These are phyloP conservation scores for Cylindrotheca closterium DNA, from an alignment of 108 stramenopile genomes.

Conservation along the genomic window DNA sequence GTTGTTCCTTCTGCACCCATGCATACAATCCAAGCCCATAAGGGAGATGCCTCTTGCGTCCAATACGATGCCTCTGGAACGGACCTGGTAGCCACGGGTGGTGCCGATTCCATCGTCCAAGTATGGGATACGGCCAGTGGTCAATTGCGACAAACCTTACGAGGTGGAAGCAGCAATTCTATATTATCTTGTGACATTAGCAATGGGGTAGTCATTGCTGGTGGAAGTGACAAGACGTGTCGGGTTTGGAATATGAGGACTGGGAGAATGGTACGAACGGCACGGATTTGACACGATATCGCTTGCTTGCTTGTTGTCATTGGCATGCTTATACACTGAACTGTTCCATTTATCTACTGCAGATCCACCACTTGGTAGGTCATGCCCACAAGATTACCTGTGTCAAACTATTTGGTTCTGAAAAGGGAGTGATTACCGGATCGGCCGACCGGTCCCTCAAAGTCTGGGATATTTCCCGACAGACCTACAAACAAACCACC, in stretches of 20 bases:
- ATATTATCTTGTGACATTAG: slow-evolving; percentile 70
- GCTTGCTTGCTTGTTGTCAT: not conserved
- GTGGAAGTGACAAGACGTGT: slow-evolving; percentile 82
- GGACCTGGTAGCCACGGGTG: slow-evolving; percentile 63
- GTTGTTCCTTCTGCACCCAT: slow-evolving; percentile 62
- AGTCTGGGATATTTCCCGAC: slow-evolving; percentile 82
- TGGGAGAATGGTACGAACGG: slow-evolving; percentile 60
- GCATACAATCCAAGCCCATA: slow-evolving; percentile 62
- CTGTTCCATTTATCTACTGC: not conserved
- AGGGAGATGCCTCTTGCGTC: slow-evolving; percentile 62
- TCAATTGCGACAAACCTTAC: slow-evolving; percentile 54
- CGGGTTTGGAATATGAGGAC: slow-evolving; percentile 79
- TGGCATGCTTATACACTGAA: not conserved
- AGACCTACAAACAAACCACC: slow-evolving; percentile 72
- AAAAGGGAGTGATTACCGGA: slow-evolving; percentile 72
- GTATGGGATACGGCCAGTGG: slow-evolving; percentile 82
- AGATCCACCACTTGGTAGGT: slow-evolving; percentile 85
- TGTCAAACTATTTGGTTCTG: slow-evolving; percentile 59
- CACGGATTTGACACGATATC: not conserved
- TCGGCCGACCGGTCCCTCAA: slow-evolving; percentile 79
- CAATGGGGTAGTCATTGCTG: slow-evolving; percentile 62
- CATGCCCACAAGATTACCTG: slow-evolving; percentile 81
- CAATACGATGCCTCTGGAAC: slow-evolving; percentile 62
- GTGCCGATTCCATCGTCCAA: slow-evolving; percentile 67
- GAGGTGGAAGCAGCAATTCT: slow-evolving; percentile 49